Evolutionary conservation across 1,284 basidiomycete species (phyloP), one percentile per base, ranked within the genome.

Genomic region (Cryptococcus sp.): DNA sequence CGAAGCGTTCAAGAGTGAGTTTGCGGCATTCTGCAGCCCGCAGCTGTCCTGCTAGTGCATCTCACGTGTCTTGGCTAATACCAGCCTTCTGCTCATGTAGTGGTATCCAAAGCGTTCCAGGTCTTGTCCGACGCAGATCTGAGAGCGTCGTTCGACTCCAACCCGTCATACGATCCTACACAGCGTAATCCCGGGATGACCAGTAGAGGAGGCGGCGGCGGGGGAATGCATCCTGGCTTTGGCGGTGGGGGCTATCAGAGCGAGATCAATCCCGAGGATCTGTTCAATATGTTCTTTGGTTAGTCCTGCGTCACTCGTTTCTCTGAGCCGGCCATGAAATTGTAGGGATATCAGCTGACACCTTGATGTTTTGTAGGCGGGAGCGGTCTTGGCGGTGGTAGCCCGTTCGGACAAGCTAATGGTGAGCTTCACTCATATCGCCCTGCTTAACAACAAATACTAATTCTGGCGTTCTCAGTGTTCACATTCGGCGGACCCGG

Each of bases 261-360:
- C 53, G 94, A 97, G 74, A 83, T 99, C 67, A 93, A 90, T 60
- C 93, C 95, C 0, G 93, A 97, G 78, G 95, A 99, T 64, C 75
- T 99, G 54, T 99, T 99, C 83, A 95, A 97, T 74, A 94, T 96
- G 90, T 98, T 99, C 85, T 99, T 99, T 75, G 93, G 91, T 22
- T 88, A 88, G 19, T 30, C 52, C 45, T 52, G 20, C 42, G 4
- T n/a, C 11, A 22, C 42, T 48, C 25, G 47, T 6, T 8, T 19
- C 13, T 6, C 17, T 10, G 15, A 19, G 38, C 17, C 39, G 25
- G 35, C 6, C 5, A 7, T 22, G 5, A 22, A 27, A 2, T 6
- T 15, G 7, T n/a, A n/a, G 16, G 23, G 25, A 20, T 25, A 38
- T 23, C 5, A 30, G 6, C 17, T 16, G 19, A 35, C 19, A 7